Percentiles rank a stretch among this genome's conserved stretches.
Conservation (phyloP, 2,329 filamentous ascomycete species). For the Mariannaea sp. region DNA sequence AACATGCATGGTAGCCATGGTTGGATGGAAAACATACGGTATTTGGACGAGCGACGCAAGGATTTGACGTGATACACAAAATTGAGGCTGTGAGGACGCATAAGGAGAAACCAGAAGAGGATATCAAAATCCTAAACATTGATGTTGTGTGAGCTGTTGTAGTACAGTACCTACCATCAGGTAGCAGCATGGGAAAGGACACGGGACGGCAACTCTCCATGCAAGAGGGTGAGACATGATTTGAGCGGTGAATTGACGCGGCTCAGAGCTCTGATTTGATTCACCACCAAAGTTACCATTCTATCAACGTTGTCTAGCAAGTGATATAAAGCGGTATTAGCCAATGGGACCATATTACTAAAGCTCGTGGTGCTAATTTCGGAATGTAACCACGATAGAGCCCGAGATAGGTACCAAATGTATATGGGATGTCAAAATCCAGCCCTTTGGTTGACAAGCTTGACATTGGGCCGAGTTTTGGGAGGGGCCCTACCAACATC, state of each 20-base stretch:
- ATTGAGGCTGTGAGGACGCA: conserved; percentile 90
- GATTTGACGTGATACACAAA: conserved; percentile 91
- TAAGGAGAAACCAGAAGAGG: conserved; percentile 93
- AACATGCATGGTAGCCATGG: conserved; percentile 67
- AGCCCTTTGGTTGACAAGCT: conserved; percentile 19
- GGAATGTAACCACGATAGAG: not conserved
- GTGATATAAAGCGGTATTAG: not conserved
- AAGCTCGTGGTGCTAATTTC: conserved; percentile 17
- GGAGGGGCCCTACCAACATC: too few species aligned
- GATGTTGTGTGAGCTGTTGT: conserved; percentile 53
- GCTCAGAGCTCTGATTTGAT: not conserved
- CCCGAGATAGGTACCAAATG: not conserved
- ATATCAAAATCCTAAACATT: conserved; percentile 97
- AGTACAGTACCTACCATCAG: too few species aligned
- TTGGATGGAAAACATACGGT: conserved; percentile 95
- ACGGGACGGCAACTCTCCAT: not conserved
- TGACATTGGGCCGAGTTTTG: not conserved
- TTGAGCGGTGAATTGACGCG: not conserved
- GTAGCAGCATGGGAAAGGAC: too few species aligned
- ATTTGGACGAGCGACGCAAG: conserved; percentile 88
- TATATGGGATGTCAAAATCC: conserved; percentile 14
- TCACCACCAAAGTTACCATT: not conserved
- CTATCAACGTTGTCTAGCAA: not conserved
- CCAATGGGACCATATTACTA: conserved; percentile 21
- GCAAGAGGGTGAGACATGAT: not conserved